Base-by-base conservation (phyloP, 2,329 filamentous ascomycete species). In the Emergomyces orientalis region DNA sequence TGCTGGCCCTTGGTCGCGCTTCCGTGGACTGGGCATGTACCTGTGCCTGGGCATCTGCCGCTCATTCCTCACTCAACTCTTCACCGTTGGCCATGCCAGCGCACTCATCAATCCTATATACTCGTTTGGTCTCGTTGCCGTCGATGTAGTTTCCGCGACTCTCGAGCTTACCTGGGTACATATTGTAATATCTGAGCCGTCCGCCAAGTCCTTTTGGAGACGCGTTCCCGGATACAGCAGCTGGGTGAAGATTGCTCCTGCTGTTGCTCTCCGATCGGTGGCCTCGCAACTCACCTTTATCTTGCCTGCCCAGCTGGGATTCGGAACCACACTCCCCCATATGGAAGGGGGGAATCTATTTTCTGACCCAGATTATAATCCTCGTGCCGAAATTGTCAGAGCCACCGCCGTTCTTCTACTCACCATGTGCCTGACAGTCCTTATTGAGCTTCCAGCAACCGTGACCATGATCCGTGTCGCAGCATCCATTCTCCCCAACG, bases 401-500 rank as follows among this genome's bases (percentile, higher is more conserved):
- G 70, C 73, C 32, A 68, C 77, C 65, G 84, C 68, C 2, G 67
- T 67, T 4, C 76, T 72, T 66, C 62, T 68, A 27, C 58, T 67
- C 25, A 56, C 64, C n/a, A 49, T 65, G 22, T 47, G 79, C 2
- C 72, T 86, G 61, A 79, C 83, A 62, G 75, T 88, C 52, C 76
- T 91, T 62, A 75, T 92, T 64, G 80, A 90, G 65, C 82, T 97
- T 63, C 92, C 93, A 22, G 84, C 90, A 47, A 82, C 84, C 64
- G 88, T 93, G 39, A 84, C 90, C 27, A 84, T 96, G 64, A 82
- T 88, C 67, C 90, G 93, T 66, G 86, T 96, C 43, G 91, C 96
- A 73, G 91, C 92, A 7, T 93, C 90, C 58, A 86, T 96, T 69
- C 85, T 97, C 2, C 85, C 91, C 0, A 87, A 90, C 64, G 86